Conservation (phyloP, 495 filamentous ascomycete genomes). For the Niebla homalea region DNA sequence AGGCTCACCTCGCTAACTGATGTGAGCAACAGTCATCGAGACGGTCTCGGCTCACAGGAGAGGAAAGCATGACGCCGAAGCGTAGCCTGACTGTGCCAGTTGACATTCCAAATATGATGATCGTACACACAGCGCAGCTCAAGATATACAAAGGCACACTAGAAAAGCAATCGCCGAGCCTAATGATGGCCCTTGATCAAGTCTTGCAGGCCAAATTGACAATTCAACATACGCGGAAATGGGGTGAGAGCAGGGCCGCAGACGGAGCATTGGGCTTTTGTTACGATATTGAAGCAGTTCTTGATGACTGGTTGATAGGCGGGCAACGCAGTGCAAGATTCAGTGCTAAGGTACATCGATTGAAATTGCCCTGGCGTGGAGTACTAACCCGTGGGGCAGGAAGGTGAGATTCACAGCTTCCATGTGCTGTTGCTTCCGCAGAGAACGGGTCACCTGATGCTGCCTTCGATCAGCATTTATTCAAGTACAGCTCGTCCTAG, state of each 20-base stretch:
- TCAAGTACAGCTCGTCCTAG: background rate
- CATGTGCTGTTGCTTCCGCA: slow-evolving; percentile 66
- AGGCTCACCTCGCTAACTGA: background rate
- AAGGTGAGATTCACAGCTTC: slow-evolving; percentile 35
- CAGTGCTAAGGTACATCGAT: slow-evolving; percentile 33
- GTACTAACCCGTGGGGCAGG: slow-evolving; percentile 15
- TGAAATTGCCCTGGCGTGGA: slow-evolving; percentile 15
- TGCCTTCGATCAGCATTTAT: slow-evolving; percentile 68
- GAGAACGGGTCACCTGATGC: slow-evolving; percentile 56
- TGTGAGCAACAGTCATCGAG: slow-evolving; percentile 1
- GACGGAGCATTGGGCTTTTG: slow-evolving; percentile 56
- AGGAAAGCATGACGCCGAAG: slow-evolving; percentile 21
- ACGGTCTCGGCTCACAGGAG: slow-evolving; percentile 24
- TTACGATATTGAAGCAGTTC: slow-evolving; percentile 65
- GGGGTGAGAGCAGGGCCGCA: slow-evolving; percentile 42
- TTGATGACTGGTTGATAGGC: slow-evolving; percentile 73
- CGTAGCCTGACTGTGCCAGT: slow-evolving; percentile 46
- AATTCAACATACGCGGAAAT: slow-evolving; percentile 65
- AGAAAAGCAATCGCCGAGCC: too few relatives aligned
- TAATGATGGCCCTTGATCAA: slow-evolving; percentile 46
- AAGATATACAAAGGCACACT: slow-evolving; percentile 12
- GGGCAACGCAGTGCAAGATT: slow-evolving; percentile 71
- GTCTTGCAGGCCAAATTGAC: slow-evolving; percentile 55
- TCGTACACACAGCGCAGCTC: slow-evolving; percentile 58
- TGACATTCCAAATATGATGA: slow-evolving; percentile 70